Conservation (phyloP, 495 filamentous ascomycete species). For the Acidomyces sp. region DNA sequence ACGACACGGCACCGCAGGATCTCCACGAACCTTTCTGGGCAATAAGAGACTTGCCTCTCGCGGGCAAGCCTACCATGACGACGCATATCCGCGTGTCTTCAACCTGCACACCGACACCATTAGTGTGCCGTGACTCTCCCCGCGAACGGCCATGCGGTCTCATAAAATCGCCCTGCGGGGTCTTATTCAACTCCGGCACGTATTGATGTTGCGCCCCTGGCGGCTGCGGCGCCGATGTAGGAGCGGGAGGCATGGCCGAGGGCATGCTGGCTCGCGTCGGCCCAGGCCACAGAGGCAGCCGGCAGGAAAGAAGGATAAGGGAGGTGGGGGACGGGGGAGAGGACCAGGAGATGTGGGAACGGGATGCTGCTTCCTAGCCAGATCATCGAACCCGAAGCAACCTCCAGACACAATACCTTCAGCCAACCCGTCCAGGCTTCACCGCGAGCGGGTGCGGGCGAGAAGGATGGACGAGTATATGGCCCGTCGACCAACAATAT, state of each 20-base stretch:
- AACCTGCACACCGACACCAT: slow-evolving; percentile 50
- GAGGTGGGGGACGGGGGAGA: not conserved
- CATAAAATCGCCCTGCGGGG: slow-evolving; percentile 19
- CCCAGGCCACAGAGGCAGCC: too few species aligned
- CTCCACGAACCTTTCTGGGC: slow-evolving; percentile 95
- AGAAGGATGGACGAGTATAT: too few species aligned
- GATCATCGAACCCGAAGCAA: not conserved
- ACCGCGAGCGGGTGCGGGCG: too few species aligned
- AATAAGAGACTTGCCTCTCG: slow-evolving; percentile 91
- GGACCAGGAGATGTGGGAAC: not conserved
- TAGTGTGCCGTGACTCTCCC: slow-evolving; percentile 28
- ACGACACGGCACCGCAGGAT: too few species aligned
- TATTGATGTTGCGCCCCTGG: slow-evolving; percentile 2
- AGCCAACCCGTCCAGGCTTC: too few species aligned
- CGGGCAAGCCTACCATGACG: slow-evolving; percentile 96
- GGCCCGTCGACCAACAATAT: too few species aligned
- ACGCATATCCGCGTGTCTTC: slow-evolving; percentile 94
- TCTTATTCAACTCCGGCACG: slow-evolving; percentile 5
- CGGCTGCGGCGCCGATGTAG: slow-evolving; percentile 1
- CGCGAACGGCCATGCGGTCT: slow-evolving; percentile 8
- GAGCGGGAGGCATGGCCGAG: slow-evolving; percentile 3
- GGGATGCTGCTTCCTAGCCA: not conserved
- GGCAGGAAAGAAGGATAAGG: not conserved
- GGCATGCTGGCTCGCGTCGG: not conserved
- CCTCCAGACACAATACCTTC: too few species aligned